phyloP scores from a whole-genome alignment of 2,329 filamentous ascomycete species.

The Fusarium tanahbumbuense region DNA sequence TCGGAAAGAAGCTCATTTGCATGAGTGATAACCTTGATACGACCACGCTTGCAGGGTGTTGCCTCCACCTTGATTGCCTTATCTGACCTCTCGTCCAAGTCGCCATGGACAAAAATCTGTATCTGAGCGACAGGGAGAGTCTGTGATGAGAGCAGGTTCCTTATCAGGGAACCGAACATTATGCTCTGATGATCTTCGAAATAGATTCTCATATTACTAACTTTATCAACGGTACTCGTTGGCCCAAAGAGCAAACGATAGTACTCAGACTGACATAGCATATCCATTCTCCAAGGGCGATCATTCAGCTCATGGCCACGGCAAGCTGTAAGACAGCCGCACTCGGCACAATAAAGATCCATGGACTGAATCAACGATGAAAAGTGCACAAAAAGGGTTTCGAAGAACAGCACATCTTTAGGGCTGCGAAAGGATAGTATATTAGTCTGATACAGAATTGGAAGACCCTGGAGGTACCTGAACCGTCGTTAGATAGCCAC shows the following conservation, averaged over 20 bases:
- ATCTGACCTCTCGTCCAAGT: neutral
- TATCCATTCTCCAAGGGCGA: neutral
- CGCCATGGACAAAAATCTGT: constrained; percentile 2
- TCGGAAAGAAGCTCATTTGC: neutral
- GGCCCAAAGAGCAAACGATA: neutral
- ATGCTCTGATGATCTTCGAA: neutral
- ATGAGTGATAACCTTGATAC: neutral
- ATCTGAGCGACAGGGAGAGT: neutral
- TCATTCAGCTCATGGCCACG: too few relatives aligned
- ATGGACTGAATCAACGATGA: neutral
- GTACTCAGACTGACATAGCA: neutral
- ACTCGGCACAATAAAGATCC: neutral
- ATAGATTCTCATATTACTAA: neutral
- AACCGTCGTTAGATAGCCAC: neutral
- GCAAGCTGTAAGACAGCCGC: neutral
- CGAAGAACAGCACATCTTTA: neutral
- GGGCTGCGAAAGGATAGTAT: neutral
- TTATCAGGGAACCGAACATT: neutral
- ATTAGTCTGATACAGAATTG: constrained; percentile 21
- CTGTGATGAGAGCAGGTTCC: neutral
- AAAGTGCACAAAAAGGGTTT: neutral
- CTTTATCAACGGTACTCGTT: neutral
- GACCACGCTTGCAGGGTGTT: neutral
- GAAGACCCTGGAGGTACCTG: constrained; percentile 11
- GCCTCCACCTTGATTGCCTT: neutral